Conservation (phyloP, 2,329 filamentous ascomycete species). For the Trichoderma koningii region DNA sequence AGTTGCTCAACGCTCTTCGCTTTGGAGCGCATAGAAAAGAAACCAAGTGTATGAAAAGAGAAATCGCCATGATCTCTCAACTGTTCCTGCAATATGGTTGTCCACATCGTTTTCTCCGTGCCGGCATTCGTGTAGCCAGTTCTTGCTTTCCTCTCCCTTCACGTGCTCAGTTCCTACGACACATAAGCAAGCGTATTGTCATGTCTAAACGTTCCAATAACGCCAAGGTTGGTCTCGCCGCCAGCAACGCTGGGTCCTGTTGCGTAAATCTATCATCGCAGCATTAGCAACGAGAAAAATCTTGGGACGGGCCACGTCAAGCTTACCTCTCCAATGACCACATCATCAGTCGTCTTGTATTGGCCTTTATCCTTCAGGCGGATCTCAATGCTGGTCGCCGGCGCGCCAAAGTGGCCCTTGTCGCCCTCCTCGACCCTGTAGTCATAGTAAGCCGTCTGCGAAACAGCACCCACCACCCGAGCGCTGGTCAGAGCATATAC, state of each 20-base stretch:
- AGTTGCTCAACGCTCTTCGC: too few relatives aligned
- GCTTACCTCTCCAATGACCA: slow-evolving; percentile 65
- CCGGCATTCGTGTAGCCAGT: neutral
- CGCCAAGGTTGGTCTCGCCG: slow-evolving; percentile 63
- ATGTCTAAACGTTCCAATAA: slow-evolving; percentile 64
- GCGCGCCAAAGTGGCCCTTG: slow-evolving; percentile 73
- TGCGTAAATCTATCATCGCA: slow-evolving; percentile 62
- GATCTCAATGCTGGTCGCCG: slow-evolving; percentile 77
- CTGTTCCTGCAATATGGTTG: neutral
- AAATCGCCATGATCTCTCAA: too few relatives aligned
- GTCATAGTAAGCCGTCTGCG: slow-evolving; percentile 85
- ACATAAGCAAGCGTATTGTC: slow-evolving; percentile 71
- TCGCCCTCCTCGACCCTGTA: slow-evolving; percentile 62
- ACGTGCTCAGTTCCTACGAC: neutral
- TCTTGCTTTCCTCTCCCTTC: neutral
- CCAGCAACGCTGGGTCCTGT: slow-evolving; percentile 73
- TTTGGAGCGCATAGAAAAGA: too few relatives aligned
- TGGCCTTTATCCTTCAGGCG: slow-evolving; percentile 65
- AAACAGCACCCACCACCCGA: slow-evolving; percentile 83
- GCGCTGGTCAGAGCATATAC: slow-evolving; percentile 83
- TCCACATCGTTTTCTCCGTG: neutral
- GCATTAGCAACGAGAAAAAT: neutral
- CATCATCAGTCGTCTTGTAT: slow-evolving; percentile 65
- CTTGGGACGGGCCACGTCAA: neutral
- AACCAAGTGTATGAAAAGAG: too few relatives aligned